phyloP scores from a whole-genome alignment of 495 filamentous ascomycete species.

The Jackrogersella multiformis region DNA sequence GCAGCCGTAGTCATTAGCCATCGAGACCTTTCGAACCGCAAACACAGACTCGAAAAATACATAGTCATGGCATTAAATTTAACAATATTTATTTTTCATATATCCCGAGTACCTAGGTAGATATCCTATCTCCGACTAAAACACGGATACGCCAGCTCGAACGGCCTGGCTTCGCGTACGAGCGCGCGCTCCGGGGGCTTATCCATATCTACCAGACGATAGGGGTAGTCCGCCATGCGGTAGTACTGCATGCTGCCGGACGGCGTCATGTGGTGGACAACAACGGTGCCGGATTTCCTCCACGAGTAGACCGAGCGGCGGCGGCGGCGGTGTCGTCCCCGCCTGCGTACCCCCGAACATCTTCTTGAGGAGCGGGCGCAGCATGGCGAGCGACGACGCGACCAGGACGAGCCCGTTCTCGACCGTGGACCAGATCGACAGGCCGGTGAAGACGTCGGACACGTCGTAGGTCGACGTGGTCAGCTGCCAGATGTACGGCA shows the following conservation, averaged over 20 bases:
- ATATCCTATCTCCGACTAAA: neutral
- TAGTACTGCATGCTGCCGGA: constrained; percentile 7
- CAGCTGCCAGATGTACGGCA: constrained; percentile 51
- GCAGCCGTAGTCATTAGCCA: too few species aligned
- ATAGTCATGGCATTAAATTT: too few species aligned
- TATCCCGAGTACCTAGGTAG: too few species aligned
- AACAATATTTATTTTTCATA: too few species aligned
- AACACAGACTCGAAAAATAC: too few species aligned
- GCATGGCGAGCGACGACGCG: constrained; percentile 52
- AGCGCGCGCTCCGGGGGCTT: neutral
- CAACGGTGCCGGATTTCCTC: constrained; percentile 11
- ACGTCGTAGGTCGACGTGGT: constrained; percentile 42
- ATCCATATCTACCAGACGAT: neutral
- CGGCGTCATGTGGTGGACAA: neutral
- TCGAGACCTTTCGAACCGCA: too few species aligned
- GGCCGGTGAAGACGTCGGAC: constrained; percentile 47
- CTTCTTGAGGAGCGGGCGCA: constrained; percentile 47
- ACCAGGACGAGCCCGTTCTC: constrained; percentile 54
- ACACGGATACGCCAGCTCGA: neutral
- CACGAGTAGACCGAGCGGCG: constrained; percentile 8
- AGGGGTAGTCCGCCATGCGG: constrained; percentile 9
- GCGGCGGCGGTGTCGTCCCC: constrained; percentile 1
- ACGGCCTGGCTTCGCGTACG: neutral
- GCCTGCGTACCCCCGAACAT: constrained; percentile 12
- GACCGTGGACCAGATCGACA: constrained; percentile 53